Conservation (phyloP, 164 flowering plant genomes). For the Tetrastigma voinierianum region DNA sequence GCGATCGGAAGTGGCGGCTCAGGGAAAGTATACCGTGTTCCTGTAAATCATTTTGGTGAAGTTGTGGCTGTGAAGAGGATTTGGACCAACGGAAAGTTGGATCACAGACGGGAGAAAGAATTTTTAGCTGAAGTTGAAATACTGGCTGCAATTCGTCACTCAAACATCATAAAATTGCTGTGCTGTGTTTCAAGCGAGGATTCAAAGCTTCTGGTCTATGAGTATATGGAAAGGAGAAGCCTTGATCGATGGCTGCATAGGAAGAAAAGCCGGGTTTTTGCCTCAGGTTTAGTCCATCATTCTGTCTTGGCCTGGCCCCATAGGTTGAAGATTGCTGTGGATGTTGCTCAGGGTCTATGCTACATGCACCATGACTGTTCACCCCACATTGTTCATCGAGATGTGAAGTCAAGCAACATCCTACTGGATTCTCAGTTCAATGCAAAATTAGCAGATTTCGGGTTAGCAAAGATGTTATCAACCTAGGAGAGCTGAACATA, state of each 20-base stretch:
- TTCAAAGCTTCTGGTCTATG: slow-evolving; percentile 67
- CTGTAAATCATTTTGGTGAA: slow-evolving; percentile 19
- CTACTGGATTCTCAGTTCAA: slow-evolving; percentile 59
- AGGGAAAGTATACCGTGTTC: slow-evolving; percentile 55
- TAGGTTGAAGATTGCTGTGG: slow-evolving; percentile 61
- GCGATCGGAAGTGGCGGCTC: slow-evolving; percentile 67
- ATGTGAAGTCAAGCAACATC: slow-evolving; percentile 76
- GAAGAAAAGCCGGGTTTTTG: slow-evolving; percentile 4
- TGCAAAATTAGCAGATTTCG: slow-evolving; percentile 78
- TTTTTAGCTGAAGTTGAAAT: slow-evolving; percentile 62
- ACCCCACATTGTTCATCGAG: slow-evolving; percentile 68
- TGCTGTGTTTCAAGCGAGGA: slow-evolving; percentile 55
- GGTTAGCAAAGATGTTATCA: slow-evolving; percentile 54
- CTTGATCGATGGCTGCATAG: slow-evolving; percentile 60
- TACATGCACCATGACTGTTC: slow-evolving; percentile 74
- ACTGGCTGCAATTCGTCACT: slow-evolving; percentile 53
- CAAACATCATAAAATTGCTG: slow-evolving; percentile 59
- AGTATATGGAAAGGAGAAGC: slow-evolving; percentile 64
- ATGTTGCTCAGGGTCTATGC: slow-evolving; percentile 68
- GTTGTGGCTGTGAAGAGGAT: slow-evolving; percentile 71
- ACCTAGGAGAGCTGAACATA: slow-evolving; percentile 35
- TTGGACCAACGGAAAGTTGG: slow-evolving; percentile 34
- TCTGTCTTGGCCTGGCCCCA: slow-evolving; percentile 56
- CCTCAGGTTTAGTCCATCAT: slow-evolving; percentile 8
- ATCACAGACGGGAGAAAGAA: slow-evolving; percentile 47